phyloP scores from a whole-genome alignment of 2,329 filamentous ascomycete species.

The Ceratocystis colombiana region DNA sequence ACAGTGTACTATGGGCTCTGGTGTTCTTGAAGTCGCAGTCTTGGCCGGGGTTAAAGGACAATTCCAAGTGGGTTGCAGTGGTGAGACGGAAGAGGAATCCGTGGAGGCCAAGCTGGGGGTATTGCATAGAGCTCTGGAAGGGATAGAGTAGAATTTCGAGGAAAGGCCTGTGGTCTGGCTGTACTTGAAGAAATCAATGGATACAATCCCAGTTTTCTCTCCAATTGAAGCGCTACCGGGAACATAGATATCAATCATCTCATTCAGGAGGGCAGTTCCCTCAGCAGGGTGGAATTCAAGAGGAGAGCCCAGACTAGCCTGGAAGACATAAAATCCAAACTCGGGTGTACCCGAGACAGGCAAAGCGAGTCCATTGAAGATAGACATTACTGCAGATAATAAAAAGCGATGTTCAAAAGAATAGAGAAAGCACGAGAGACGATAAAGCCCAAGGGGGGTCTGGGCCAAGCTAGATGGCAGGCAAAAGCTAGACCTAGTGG shows the following conservation, averaged over 20 bases:
- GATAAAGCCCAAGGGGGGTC: background rate
- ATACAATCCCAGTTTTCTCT: conserved; percentile 49
- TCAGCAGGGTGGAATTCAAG: conserved; percentile 59
- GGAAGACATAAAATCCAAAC: conserved; percentile 50
- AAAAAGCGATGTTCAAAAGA: background rate
- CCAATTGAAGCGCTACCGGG: conserved; percentile 43
- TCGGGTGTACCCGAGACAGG: conserved; percentile 27
- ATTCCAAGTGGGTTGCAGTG: conserved; percentile 1
- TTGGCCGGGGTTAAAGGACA: background rate
- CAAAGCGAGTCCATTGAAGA: conserved; percentile 28
- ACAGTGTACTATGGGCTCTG: conserved; percentile 21
- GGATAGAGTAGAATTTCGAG: conserved; percentile 48
- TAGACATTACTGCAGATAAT: conserved; percentile 9
- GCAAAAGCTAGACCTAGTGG: background rate
- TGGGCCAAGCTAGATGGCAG: background rate
- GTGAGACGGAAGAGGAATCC: conserved; percentile 19
- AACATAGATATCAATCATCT: conserved; percentile 49
- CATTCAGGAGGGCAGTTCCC: conserved; percentile 50
- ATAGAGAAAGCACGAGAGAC: background rate
- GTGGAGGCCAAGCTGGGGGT: background rate
- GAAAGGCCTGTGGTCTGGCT: conserved; percentile 45
- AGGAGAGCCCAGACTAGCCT: conserved; percentile 44
- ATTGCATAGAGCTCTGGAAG: conserved; percentile 36
- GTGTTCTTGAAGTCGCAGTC: conserved; percentile 23
- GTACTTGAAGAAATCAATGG: conserved; percentile 51